A percentile compares a stretch with the other conserved stretches of the same genome.
Conservation (phyloP, 805 yeast genomes). For the Kregervanrija pseudodelftensis region DNA sequence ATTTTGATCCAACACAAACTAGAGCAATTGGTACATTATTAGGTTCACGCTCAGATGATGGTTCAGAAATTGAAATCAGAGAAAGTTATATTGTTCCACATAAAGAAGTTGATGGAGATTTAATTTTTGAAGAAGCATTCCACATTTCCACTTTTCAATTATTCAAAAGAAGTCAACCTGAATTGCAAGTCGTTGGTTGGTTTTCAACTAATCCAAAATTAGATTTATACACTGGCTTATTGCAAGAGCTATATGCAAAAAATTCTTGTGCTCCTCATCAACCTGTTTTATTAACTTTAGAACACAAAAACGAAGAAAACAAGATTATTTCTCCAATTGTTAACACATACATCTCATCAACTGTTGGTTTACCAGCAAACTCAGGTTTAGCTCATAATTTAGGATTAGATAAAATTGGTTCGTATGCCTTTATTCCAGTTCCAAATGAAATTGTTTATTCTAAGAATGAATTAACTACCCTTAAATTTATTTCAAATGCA, state of each 20-base stretch:
- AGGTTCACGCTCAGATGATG: slow-evolving; percentile 80
- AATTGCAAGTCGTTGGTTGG: slow-evolving; percentile 80
- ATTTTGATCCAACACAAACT: slow-evolving; percentile 32
- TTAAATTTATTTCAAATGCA: slow-evolving; percentile 39
- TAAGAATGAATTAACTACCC: slow-evolving; percentile 50
- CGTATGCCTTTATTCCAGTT: slow-evolving; percentile 69
- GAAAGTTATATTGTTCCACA: slow-evolving; percentile 81
- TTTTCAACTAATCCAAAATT: slow-evolving; percentile 54
- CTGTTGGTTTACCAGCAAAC: slow-evolving; percentile 50
- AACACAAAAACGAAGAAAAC: slow-evolving; percentile 43
- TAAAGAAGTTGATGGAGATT: slow-evolving; percentile 64
- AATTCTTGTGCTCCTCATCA: slow-evolving; percentile 71
- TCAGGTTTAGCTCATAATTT: slow-evolving; percentile 29
- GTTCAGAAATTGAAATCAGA: slow-evolving; percentile 62
- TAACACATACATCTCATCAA: slow-evolving; percentile 69
- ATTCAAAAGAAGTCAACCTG: slow-evolving; percentile 72
- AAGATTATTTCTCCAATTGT: slow-evolving; percentile 47
- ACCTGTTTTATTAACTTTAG: slow-evolving; percentile 71
- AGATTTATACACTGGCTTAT: slow-evolving; percentile 66
- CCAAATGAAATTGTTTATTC: slow-evolving; percentile 57
- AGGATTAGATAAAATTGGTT: slow-evolving; percentile 33
- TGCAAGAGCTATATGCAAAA: slow-evolving; percentile 73
- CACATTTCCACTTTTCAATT: slow-evolving; percentile 65
- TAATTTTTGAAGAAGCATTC: slow-evolving; percentile 69
- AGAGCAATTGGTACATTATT: slow-evolving; percentile 78